Percentiles rank a stretch among this genome's conserved stretches.
Evolutionary conservation across 345 rosid species (phyloP).

Genomic region (Heritiera fomes): DNA sequence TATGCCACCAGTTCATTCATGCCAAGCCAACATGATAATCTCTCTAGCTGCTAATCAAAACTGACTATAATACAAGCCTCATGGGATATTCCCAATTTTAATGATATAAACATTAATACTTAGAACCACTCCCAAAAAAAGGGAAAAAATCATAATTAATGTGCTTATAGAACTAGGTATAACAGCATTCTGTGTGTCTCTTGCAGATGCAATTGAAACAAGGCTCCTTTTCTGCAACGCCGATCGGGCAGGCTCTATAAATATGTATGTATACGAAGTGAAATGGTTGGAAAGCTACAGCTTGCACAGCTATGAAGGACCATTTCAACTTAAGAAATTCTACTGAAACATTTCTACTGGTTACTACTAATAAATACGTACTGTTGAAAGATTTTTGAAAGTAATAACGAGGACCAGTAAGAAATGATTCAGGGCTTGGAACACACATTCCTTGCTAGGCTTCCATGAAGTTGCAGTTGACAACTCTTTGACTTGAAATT

Average conservation of each 20-base stretch:
- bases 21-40: background rate
- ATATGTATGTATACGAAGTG: background rate
- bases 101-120: background rate
- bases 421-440: background rate
- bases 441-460: slow-evolving; percentile 21
- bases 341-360: background rate
- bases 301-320: background rate
- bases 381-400: too few species aligned
- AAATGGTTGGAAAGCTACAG: background rate
- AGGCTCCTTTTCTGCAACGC: background rate
- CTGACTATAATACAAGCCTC: background rate
- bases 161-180: background rate
- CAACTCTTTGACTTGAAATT: slow-evolving; percentile 31
- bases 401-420: too few species aligned
- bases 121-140: background rate
- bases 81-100: background rate
- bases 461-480: slow-evolving; percentile 27
- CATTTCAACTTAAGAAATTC: slow-evolving; percentile 11
- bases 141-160: background rate
- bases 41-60: background rate
- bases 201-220: background rate
- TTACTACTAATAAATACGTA: too few species aligned
- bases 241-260: slow-evolving; percentile 6
- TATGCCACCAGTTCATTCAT: background rate
- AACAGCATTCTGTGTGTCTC: background rate